These are phyloP conservation scores for Saturnispora sekii DNA, from an alignment of 805 yeast genomes.

Conservation along the genomic window DNA sequence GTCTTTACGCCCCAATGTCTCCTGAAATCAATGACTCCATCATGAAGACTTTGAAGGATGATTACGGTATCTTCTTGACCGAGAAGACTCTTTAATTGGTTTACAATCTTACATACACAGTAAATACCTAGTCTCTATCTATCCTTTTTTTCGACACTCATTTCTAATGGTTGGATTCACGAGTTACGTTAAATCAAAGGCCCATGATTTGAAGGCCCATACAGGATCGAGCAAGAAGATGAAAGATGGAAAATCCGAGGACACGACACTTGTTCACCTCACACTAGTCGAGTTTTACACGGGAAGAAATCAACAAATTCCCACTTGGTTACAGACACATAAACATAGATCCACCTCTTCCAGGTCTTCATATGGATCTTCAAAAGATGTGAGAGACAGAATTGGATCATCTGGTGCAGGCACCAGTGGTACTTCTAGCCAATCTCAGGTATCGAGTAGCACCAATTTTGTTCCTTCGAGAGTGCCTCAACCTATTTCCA, in stretches of 20 bases:
- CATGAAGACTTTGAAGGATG: conserved; percentile 84
- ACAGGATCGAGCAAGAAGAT: conserved; percentile 25
- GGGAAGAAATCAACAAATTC: conserved; percentile 16
- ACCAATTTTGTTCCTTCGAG: too few species aligned
- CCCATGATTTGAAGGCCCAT: conserved; percentile 3
- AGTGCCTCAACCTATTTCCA: neutral
- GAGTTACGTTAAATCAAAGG: conserved; percentile 3
- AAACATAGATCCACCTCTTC: neutral
- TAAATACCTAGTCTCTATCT: neutral
- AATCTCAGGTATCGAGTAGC: too few species aligned
- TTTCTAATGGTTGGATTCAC: conserved; percentile 3
- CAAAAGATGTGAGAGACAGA: neutral
- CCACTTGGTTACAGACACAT: conserved; percentile 22
- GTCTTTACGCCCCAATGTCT: conserved; percentile 87
- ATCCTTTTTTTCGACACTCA: neutral
- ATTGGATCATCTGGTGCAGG: neutral
- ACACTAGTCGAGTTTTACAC: conserved; percentile 24
- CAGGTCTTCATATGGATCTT: conserved; percentile 4
- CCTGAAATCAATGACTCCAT: conserved; percentile 86
- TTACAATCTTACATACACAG: neutral
- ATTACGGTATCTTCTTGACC: conserved; percentile 75
- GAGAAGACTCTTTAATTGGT: conserved; percentile 63
- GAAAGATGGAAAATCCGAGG: conserved; percentile 27
- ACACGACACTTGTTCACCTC: conserved; percentile 26
- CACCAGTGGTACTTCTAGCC: too few species aligned